Evolutionary conservation across 1,139 yeast species (phyloP), one percentile per base, ranked within the genome.

Genomic region (Zygotorulaspora mrakii): DNA sequence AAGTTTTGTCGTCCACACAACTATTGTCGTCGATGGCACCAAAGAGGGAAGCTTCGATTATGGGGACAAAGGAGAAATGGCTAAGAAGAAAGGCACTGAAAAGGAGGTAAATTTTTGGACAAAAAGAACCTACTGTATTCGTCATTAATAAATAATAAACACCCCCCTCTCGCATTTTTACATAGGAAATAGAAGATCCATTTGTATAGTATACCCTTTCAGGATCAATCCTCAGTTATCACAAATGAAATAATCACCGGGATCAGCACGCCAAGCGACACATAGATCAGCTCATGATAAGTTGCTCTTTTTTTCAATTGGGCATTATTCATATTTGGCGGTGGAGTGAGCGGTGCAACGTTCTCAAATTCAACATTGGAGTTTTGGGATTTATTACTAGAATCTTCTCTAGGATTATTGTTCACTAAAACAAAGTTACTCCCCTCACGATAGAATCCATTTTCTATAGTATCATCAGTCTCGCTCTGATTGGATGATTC

Each of bases 1-100:
- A 50, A 6, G 35, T 58, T 4, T 36, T 59, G 27, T 36, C 54
- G 5, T 32, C 52, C 8, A 25, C 43, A n/a, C 26, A 35, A 14
- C 36, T 34, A 9, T 17, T 39, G 9, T 48, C 42, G 16, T 37
- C 50, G 7, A 39, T 57, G 52, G 61, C 64, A 3, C 82, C 82
- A 7, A 65, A 65, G 31, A 70, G 73, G 31, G 77, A 72, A 43
- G 55, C 61, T 16, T 59, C 64, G 31, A 65, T 72, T 9, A 57
- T 73, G 37, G 66, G 61, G 34, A 64, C 71, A 21, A 76, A 70
- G 55, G 74, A 73, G 39, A 73, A 74, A 52, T 80, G 86, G 86
- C 63, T 80, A 48, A 73, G 70, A 50, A 71, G 87, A 57, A 77
- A 71, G 51, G 65, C 78, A 14, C 59, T 79, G 40, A 53, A 50